Percentiles rank a stretch among this genome's conserved stretches.
Evolutionary conservation across 257 asterid genomes (phyloP).

Genomic region (Lithospermum erythrorhizon): DNA sequence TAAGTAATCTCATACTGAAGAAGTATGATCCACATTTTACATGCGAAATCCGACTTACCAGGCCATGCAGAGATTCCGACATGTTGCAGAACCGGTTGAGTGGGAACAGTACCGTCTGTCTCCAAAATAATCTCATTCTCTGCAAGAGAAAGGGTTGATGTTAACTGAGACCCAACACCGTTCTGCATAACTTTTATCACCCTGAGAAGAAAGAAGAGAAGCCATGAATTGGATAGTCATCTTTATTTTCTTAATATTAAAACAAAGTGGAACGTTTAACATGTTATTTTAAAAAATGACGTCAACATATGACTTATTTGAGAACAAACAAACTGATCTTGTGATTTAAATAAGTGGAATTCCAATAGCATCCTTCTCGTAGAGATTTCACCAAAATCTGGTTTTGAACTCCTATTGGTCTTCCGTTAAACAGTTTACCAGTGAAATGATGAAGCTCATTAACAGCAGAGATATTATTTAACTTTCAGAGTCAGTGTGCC

Average conservation of each 20-base stretch:
- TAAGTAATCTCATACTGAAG: conserved; percentile 5
- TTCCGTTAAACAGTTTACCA: not conserved
- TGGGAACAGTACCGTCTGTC: conserved; percentile 70
- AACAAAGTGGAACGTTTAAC: not conserved
- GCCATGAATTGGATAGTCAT: conserved; percentile 8
- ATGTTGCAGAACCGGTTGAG: conserved; percentile 84
- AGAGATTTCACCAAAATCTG: not conserved
- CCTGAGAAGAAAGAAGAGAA: conserved; percentile 32
- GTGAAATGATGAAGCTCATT: not conserved
- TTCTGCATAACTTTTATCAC: conserved; percentile 56
- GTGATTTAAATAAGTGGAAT: not conserved
- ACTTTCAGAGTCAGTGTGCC: not conserved
- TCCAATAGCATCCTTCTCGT: not conserved
- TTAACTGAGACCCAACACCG: conserved; percentile 47
- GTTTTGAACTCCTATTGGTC: not conserved
- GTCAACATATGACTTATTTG: not conserved
- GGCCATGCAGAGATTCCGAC: conserved; percentile 94
- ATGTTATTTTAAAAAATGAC: not conserved
- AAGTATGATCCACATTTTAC: conserved; percentile 1
- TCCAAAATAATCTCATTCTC: conserved; percentile 76
- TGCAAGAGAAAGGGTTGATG: conserved; percentile 57
- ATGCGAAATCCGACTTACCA: conserved; percentile 37
- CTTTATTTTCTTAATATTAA: too few species aligned
- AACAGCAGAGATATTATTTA: not conserved
- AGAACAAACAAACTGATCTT: not conserved